These are phyloP conservation scores for Westerdykella ornata DNA, from an alignment of 2,329 filamentous ascomycete species.

Conservation along the genomic window DNA sequence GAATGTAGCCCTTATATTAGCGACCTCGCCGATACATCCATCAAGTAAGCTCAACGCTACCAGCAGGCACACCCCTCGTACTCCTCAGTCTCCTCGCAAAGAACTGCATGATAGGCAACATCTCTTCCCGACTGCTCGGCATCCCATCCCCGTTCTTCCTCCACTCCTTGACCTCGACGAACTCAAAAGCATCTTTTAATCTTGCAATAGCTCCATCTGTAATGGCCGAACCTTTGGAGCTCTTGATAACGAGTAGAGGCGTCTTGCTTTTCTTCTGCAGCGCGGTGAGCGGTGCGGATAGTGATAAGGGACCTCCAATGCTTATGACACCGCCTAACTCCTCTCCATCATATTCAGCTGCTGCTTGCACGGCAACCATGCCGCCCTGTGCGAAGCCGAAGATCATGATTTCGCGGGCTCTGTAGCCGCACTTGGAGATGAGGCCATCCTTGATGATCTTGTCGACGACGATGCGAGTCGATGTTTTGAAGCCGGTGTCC, in stretches of 20 bases:
- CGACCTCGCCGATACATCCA: slow-evolving; percentile 22
- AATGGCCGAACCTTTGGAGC: slow-evolving; percentile 46
- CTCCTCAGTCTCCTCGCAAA: slow-evolving; percentile 60
- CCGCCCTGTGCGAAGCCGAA: slow-evolving; percentile 54
- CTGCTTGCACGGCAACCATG: slow-evolving; percentile 47
- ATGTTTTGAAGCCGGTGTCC: slow-evolving; percentile 47
- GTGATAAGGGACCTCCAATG: slow-evolving; percentile 55
- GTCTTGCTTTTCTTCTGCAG: slow-evolving; percentile 52
- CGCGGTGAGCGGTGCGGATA: slow-evolving; percentile 22
- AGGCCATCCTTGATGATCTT: slow-evolving; percentile 42
- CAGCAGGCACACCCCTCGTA: slow-evolving; percentile 48
- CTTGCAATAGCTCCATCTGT: slow-evolving; percentile 58
- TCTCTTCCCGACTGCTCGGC: slow-evolving; percentile 78
- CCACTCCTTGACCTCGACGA: slow-evolving; percentile 37
- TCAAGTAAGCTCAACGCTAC: slow-evolving; percentile 44
- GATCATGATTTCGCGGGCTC: slow-evolving; percentile 45
- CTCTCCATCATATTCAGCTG: slow-evolving; percentile 29
- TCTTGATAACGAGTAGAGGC: slow-evolving; percentile 57
- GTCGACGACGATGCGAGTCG: slow-evolving; percentile 39
- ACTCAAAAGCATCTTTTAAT: slow-evolving; percentile 58
- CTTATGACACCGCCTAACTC: slow-evolving; percentile 56
- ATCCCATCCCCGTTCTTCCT: slow-evolving; percentile 65
- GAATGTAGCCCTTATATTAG: slow-evolving; percentile 35
- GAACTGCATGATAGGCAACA: slow-evolving; percentile 83
- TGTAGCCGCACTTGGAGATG: slow-evolving; percentile 46